Base-by-base conservation (phyloP, 2,329 filamentous ascomycete species). In the Cladophialophora bantiana region DNA sequence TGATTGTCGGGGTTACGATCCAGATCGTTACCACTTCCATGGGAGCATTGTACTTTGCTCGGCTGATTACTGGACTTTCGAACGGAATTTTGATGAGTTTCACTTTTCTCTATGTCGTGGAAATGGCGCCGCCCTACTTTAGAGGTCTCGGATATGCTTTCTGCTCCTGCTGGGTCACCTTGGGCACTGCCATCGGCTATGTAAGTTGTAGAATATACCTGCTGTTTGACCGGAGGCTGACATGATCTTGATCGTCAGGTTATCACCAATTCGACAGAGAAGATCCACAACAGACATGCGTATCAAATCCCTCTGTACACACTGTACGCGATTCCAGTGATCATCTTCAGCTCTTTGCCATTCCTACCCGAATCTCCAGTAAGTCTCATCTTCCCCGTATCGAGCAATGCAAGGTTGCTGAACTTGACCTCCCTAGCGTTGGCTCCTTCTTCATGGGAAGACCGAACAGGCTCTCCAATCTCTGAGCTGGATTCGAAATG, bases 131-230 rank as follows among this genome's bases (percentile, higher is more conserved):
- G 67, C 73, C 48, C 70, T 91, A 92, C 75, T 78, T 92, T 55
- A 89, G 92, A 0, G 91, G 89, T 0, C 80, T 92, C 0, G 50
- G 5, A 45, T 48, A 31, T 38, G 18, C 50, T 36, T 48, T 75
- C 1, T 92, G 92, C 76, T 90, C 92, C 74, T 86, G 92, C 78
- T 91, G 90, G 78, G 92, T 92, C 73, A 89, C 90, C 0, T 82
- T 92, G 0, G 90, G 90, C 35, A 89, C 92, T 71, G 89, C 92
- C 1, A 80, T 92, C 1, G 90, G 90, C 2, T 40, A 40, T 40
- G 36, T 40, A 13, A 40, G 36, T 40, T 40, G 36, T 13, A 40
- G 36, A 40, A 40, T 12, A 2, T 4, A 40, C 13, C 13, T 9
- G 2, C 13, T 40, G 36, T 9, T 40, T 13, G 12, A 40, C 4